These are phyloP conservation scores for Helichrysum umbraculigerum DNA, from an alignment of 129 eudicot genomes.

Conservation along the genomic window DNA sequence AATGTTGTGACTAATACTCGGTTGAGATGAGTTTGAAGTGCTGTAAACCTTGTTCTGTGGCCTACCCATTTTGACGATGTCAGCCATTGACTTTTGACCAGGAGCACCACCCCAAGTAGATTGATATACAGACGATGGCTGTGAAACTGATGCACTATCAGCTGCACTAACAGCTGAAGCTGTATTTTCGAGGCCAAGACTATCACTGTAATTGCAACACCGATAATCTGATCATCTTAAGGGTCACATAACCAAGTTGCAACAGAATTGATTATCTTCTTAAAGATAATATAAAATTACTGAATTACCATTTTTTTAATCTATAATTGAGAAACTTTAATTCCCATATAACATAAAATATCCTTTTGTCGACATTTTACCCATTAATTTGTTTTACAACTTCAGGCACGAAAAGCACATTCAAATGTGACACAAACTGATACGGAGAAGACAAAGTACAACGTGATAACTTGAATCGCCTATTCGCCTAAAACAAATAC, in stretches of 20 bases:
- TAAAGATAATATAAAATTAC: not conserved
- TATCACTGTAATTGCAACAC: slow-evolving; percentile 51
- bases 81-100: slow-evolving; percentile 95
- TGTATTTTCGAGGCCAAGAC: slow-evolving; percentile 36
- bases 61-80: slow-evolving; percentile 94
- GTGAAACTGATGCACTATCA: slow-evolving; percentile 50
- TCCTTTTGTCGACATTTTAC: not conserved
- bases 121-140: slow-evolving; percentile 62
- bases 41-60: slow-evolving; percentile 63
- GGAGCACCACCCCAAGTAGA: slow-evolving; percentile 70
- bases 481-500: not conserved
- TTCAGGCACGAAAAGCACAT: not conserved
- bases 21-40: slow-evolving; percentile 45
- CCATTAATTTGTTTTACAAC: not conserved
- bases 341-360: not conserved
- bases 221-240: not conserved
- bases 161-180: slow-evolving; percentile 24
- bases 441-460: not conserved
- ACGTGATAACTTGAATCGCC: not conserved
- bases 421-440: not conserved
- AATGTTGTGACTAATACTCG: slow-evolving; percentile 36
- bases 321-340: not conserved
- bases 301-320: not conserved
- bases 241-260: not conserved
- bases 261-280: not conserved